Evolutionary conservation across 495 filamentous ascomycete species (phyloP).

Genomic region (Cenococcum geophilum): DNA sequence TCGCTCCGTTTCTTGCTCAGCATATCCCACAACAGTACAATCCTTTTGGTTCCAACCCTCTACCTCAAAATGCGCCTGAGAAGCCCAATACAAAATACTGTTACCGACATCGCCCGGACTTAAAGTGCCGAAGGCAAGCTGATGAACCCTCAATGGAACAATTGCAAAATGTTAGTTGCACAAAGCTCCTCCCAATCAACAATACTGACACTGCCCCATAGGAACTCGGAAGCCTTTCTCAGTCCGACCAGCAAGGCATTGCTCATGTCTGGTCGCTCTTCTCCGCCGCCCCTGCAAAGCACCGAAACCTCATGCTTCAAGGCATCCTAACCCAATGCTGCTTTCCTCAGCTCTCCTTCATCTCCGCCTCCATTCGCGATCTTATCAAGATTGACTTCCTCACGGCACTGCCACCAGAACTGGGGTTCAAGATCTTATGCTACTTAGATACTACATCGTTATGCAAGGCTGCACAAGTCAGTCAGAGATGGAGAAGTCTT

Average conservation of each 20-base stretch:
- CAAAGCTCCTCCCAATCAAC: constrained; percentile 14
- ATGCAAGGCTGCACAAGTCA: constrained; percentile 95
- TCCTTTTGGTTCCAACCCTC: constrained; percentile 18
- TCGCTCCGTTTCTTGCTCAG: constrained; percentile 33
- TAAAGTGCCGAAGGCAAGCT: constrained; percentile 85
- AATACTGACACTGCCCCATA: constrained; percentile 34
- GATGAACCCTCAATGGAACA: constrained; percentile 95
- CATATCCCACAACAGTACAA: constrained; percentile 35
- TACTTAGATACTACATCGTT: constrained; percentile 93
- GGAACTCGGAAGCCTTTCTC: constrained; percentile 75
- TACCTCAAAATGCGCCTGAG: constrained; percentile 5
- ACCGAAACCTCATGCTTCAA: constrained; percentile 89
- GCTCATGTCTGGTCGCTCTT: constrained; percentile 96
- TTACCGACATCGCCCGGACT: constrained; percentile 89
- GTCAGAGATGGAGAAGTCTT: constrained; percentile 73
- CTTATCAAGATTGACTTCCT: constrained; percentile 96
- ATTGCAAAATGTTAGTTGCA: constrained; percentile 66
- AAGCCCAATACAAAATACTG: constrained; percentile 77
- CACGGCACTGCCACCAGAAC: constrained; percentile 76
- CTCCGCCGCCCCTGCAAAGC: constrained; percentile 88
- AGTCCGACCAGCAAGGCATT: constrained; percentile 85
- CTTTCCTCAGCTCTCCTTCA: constrained; percentile 90
- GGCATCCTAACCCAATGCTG: constrained; percentile 94
- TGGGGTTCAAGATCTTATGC: constrained; percentile 87
- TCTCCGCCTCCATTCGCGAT: constrained; percentile 79